These are phyloP conservation scores for Hirschioporus abietinus DNA, from an alignment of 768 basidiomycete species.

Conservation along the genomic window DNA sequence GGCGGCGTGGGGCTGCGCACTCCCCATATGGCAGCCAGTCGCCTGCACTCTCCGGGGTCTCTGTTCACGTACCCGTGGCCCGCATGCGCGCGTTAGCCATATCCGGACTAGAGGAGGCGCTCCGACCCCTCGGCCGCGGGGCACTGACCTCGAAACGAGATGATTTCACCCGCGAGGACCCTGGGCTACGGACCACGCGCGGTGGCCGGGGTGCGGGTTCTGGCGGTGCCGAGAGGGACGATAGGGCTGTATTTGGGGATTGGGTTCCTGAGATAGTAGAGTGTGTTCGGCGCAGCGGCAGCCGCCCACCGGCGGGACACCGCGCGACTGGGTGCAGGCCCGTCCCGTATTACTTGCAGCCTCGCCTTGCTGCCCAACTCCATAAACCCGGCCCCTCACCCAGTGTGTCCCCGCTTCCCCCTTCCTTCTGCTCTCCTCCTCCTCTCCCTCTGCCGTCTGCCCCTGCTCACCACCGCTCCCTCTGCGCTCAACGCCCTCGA, in stretches of 20 bases:
- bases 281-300: conserved; percentile 3
- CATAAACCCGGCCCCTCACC: background rate
- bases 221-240: background rate
- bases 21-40: background rate
- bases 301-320: conserved; percentile 3
- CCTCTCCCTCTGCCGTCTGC: background rate
- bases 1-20: conserved; percentile 1
- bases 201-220: background rate
- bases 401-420: background rate
- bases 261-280: background rate
- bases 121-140: background rate
- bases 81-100: background rate
- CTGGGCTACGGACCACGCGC: no score
- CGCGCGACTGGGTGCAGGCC: background rate
- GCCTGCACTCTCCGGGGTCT: background rate
- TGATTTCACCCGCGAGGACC: no score
- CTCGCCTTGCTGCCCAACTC: conserved; percentile 2
- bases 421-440: background rate
- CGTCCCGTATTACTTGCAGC: conserved; percentile 1
- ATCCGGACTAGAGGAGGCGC: background rate
- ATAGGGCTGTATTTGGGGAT: background rate
- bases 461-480: background rate
- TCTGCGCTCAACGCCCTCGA: background rate
- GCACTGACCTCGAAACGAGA: no score
- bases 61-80: no score